Percentiles rank a stretch among this genome's conserved stretches.
phyloP scores from a whole-genome alignment of 257 asterid genomes.

The Solanum okadae region DNA sequence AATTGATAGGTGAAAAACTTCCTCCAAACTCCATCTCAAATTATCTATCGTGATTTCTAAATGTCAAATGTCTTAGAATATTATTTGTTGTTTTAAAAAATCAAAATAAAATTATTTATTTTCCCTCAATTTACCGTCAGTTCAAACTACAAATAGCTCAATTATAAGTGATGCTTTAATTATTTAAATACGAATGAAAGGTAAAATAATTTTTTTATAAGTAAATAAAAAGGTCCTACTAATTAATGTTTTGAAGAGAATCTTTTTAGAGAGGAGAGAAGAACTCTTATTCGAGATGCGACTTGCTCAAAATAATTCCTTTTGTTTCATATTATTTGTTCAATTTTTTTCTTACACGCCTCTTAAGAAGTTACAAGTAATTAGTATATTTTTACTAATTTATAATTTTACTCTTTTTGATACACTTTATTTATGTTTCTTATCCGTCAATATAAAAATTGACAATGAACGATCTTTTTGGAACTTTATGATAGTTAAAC shows the following conservation, averaged over 20 bases:
- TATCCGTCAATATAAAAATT: neutral
- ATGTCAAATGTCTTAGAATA: neutral
- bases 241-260: neutral
- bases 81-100: neutral
- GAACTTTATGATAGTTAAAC: no score
- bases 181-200: neutral
- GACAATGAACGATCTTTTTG: no score
- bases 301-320: neutral
- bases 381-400: no score
- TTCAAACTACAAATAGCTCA: neutral
- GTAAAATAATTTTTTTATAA: neutral
- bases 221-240: neutral
- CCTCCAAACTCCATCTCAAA: neutral
- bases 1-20: neutral
- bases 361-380: neutral
- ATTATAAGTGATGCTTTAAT: neutral
- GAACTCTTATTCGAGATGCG: neutral
- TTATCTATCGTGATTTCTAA: neutral
- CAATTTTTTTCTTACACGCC: no score
- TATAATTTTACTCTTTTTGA: no score
- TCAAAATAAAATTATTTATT: neutral
- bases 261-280: neutral
- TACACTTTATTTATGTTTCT: no score
- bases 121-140: neutral
- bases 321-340: no score